Conservation (phyloP, 805 yeast genomes). For the Lipomyces spencermartinsiae region DNA sequence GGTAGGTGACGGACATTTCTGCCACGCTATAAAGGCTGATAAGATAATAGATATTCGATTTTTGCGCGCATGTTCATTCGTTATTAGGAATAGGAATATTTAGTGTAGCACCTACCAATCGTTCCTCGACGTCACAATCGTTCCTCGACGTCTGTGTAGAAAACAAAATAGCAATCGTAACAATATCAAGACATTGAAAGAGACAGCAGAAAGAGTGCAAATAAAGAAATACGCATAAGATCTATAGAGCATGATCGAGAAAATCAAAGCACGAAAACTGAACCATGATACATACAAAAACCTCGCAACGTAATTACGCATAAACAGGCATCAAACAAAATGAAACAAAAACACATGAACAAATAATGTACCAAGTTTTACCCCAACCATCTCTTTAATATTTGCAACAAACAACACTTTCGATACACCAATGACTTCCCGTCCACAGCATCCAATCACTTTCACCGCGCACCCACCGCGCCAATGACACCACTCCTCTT, state of each 20-base stretch:
- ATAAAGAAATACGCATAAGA: not conserved
- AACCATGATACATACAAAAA: not conserved
- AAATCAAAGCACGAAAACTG: not conserved
- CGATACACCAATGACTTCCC: not conserved
- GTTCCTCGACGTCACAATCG: not conserved
- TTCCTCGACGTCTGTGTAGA: not conserved
- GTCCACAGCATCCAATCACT: not conserved
- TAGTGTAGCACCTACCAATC: not conserved
- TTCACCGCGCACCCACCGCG: slow-evolving; percentile 30
- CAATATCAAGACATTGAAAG: not conserved
- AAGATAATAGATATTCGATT: not conserved
- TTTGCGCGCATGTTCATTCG: not conserved
- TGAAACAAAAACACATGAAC: slow-evolving; percentile 1
- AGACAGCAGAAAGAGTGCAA: not conserved
- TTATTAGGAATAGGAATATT: not conserved
- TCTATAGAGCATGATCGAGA: not conserved
- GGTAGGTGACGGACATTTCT: not conserved
- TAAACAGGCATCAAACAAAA: not conserved
- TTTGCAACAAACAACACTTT: not conserved
- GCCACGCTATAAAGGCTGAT: not conserved
- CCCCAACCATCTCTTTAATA: not conserved
- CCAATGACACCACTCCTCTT: slow-evolving; percentile 35
- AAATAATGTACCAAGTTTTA: slow-evolving; percentile 4
- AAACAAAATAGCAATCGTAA: not conserved
- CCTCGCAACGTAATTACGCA: not conserved